Evolutionary conservation across 148 eudicot genomes (phyloP).

Genomic region (Chenopodium album): DNA sequence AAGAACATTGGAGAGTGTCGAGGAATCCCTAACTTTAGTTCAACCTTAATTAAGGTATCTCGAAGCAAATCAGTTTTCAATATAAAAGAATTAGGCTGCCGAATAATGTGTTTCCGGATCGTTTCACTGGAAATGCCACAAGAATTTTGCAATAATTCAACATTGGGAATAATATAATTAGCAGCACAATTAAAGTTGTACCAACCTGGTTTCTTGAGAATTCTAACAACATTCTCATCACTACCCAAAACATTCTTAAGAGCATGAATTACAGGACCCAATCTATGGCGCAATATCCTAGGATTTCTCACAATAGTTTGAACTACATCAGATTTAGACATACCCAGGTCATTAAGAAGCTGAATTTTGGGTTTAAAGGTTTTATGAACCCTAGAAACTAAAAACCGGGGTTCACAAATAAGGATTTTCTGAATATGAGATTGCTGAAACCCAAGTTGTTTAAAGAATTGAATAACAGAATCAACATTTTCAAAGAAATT

Average conservation of each 20-base stretch:
- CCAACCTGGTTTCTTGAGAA: background rate
- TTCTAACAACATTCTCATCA: slow-evolving; percentile 19
- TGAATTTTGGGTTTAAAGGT: background rate
- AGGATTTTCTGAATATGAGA: background rate
- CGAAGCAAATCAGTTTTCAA: slow-evolving; percentile 4
- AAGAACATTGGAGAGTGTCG: slow-evolving; percentile 15
- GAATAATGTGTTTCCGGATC: slow-evolving; percentile 2
- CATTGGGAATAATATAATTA: slow-evolving; percentile 4
- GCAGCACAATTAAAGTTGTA: background rate
- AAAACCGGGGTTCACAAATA: background rate
- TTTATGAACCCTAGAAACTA: background rate
- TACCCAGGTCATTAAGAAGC: background rate
- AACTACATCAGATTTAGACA: background rate
- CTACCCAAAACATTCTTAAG: slow-evolving; percentile 12
- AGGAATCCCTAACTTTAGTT: slow-evolving; percentile 26
- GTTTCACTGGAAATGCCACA: slow-evolving; percentile 19
- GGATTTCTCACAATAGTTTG: background rate
- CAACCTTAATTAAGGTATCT: slow-evolving; percentile 19
- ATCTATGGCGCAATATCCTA: background rate
- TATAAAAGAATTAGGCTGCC: background rate
- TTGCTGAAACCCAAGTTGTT: background rate
- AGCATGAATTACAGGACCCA: background rate
- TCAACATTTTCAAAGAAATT: background rate
- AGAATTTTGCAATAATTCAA: slow-evolving; percentile 17
- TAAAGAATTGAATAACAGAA: background rate